Base-by-base conservation (phyloP, 2,329 filamentous ascomycete species). In the Fusarium globosum region DNA sequence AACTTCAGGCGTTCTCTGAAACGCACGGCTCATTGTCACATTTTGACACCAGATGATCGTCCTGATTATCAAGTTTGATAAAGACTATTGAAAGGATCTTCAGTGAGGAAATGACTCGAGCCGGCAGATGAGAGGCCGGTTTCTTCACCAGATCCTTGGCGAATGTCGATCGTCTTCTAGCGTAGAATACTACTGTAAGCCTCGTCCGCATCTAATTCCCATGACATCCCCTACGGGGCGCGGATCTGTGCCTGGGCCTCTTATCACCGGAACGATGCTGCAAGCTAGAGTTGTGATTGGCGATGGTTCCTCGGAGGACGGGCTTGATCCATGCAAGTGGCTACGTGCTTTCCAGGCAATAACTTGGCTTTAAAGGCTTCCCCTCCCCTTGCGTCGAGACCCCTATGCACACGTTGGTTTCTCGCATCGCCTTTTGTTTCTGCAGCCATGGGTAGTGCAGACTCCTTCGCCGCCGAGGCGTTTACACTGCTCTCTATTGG, bases 401-500 rank as follows among this genome's bases (percentile, higher is more conserved):
- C 39, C 23, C 21, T 53, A 28, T 49, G 33, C 55, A 58, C 6
- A 5, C 10, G 15, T 38, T 28, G 8, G 12, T 42, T 36, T 33
- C n/a, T 36, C 11, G 51, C n/a, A 52, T 53, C 10, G 7, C 15
- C 2, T 33, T 33, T 49, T 41, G 21, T 35, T 35, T 48, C 6
- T 26, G 20, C 10, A 39, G n/a, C 33, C 36, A 75, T 71, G 64
- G 43, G 41, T 16, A 33, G 63, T 20, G 13, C 35, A n/a, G 20
- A 51, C 16, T 41, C 61, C 16, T 79, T 79, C 48, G 63, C 63
- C 42, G 71, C 57, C 39, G 79, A 80, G 71, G 78, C 76, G 6
- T 80, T 79, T 21, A 83, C 86, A 5, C 82, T 90, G 12, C 80
- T 89, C n/a, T 84, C 80, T 3, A 70, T 89, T 23, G 87, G 85